These are phyloP conservation scores for Omphalotus olearius DNA, from an alignment of 1,284 basidiomycete genomes.

Conservation along the genomic window DNA sequence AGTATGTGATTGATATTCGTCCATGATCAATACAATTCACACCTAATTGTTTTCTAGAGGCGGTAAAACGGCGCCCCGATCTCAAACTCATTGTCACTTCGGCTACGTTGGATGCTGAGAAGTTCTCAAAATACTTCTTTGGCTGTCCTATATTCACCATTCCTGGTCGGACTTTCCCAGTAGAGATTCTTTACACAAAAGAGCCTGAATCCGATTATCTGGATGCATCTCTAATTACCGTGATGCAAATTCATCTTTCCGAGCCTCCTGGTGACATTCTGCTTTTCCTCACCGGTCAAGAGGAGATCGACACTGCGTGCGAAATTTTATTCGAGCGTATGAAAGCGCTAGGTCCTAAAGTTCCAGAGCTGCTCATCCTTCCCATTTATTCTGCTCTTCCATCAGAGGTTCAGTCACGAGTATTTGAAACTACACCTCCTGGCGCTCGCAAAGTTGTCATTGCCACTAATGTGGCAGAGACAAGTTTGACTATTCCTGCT, in stretches of 20 bases:
- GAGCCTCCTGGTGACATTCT: slow-evolving; percentile 96
- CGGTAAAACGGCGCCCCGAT: slow-evolving; percentile 90
- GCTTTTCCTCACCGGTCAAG: slow-evolving; percentile 97
- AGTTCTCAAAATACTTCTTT: slow-evolving; percentile 99
- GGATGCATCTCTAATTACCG: slow-evolving; percentile 95
- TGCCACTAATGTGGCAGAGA: slow-evolving; percentile 99
- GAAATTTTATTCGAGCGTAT: slow-evolving; percentile 98
- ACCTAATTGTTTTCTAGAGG: slow-evolving; percentile 56
- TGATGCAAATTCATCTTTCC: slow-evolving; percentile 99
- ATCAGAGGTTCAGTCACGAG: slow-evolving; percentile 95
- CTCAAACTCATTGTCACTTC: slow-evolving; percentile 98
- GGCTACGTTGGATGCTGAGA: slow-evolving; percentile 98
- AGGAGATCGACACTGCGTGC: slow-evolving; percentile 97
- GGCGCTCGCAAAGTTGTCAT: slow-evolving; percentile 97
- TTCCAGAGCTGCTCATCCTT: slow-evolving; percentile 93
- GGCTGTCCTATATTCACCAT: slow-evolving; percentile 99
- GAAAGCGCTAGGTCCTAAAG: slow-evolving; percentile 95
- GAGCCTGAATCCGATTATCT: slow-evolving; percentile 99
- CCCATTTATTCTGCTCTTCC: slow-evolving; percentile 98
- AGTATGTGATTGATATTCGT: slow-evolving; percentile 51
- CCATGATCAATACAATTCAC: slow-evolving; percentile 2
- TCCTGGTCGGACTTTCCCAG: slow-evolving; percentile 97
- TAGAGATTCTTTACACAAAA: slow-evolving; percentile 96
- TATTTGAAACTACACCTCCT: slow-evolving; percentile 97
- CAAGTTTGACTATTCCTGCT: slow-evolving; percentile 95